Percentiles rank a stretch among this genome's conserved stretches.
Evolutionary conservation across 257 asterid genomes (phyloP).

Genomic region (Prunella vulgaris): DNA sequence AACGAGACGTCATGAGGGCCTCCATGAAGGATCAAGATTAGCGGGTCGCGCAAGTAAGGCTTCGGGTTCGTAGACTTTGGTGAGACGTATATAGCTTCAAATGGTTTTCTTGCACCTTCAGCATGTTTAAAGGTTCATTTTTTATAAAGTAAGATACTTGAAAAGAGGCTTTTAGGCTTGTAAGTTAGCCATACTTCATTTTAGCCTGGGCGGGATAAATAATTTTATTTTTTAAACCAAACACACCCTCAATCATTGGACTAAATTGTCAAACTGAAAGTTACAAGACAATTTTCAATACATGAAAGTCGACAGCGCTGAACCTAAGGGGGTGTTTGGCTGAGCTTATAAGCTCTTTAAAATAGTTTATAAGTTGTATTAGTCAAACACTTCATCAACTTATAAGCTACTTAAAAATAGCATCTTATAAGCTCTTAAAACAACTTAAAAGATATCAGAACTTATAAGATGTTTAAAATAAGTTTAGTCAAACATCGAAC

Average conservation of each 20-base stretch:
- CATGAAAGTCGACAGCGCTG: neutral
- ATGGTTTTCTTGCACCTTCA: constrained; percentile 72
- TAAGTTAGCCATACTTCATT: no score
- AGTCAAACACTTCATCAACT: no score
- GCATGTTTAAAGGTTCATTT: constrained; percentile 7
- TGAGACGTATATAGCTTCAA: constrained; percentile 90
- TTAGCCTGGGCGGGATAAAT: no score
- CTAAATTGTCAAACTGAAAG: neutral
- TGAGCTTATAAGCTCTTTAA: no score
- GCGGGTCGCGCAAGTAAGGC: constrained; percentile 40
- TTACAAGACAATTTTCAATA: neutral
- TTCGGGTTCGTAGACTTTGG: constrained; percentile 45
- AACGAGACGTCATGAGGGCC: constrained; percentile 75
- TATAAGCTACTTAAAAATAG: no score
- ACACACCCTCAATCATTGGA: neutral
- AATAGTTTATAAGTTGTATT: no score
- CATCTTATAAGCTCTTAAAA: no score
- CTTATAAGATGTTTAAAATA: no score
- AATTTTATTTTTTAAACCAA: no score
- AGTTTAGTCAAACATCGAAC: no score
- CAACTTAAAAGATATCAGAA: neutral
- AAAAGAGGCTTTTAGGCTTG: neutral
- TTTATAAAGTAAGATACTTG: neutral
- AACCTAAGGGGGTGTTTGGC: no score
- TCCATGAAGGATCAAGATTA: constrained; percentile 78